Conservation (phyloP, 2,329 filamentous ascomycete genomes). For the Alternaria sp. region DNA sequence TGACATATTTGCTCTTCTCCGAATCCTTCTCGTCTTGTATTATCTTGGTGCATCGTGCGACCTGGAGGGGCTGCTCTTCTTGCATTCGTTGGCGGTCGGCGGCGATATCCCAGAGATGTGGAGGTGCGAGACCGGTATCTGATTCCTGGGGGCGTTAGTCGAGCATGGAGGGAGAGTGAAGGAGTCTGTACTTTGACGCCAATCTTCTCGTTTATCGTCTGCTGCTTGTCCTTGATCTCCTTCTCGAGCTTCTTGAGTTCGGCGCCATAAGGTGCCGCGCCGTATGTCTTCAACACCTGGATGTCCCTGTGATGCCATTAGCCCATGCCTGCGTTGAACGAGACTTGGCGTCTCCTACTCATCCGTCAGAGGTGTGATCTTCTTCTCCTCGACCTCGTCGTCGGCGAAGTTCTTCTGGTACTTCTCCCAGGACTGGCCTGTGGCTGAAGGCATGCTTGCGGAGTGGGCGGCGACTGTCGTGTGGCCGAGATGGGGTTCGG, state of each 20-base stretch:
- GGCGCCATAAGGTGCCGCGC: slow-evolving; percentile 91
- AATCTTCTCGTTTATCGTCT: slow-evolving; percentile 98
- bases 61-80: slow-evolving; percentile 96
- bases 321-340: slow-evolving; percentile 14
- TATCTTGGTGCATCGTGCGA: slow-evolving; percentile 98
- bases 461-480: slow-evolving; percentile 17
- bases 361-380: slow-evolving; percentile 95
- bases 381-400: slow-evolving; percentile 98
- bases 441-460: slow-evolving; percentile 84
- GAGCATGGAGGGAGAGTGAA: background rate
- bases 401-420: slow-evolving; percentile 97
- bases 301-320: slow-evolving; percentile 75
- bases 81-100: slow-evolving; percentile 98
- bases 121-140: slow-evolving; percentile 95
- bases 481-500: slow-evolving; percentile 5
- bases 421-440: slow-evolving; percentile 96
- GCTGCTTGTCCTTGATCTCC: slow-evolving; percentile 99
- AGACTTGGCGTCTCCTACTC: slow-evolving; percentile 68
- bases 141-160: slow-evolving; percentile 72
- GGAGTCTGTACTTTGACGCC: slow-evolving; percentile 53
- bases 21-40: slow-evolving; percentile 95
- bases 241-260: slow-evolving; percentile 97
- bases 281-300: slow-evolving; percentile 98
- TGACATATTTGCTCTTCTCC: slow-evolving; percentile 99
- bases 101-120: slow-evolving; percentile 98